Conservation (phyloP, 108 stramenopile genomes). For the Cyclotella choctawhatcheeana region DNA sequence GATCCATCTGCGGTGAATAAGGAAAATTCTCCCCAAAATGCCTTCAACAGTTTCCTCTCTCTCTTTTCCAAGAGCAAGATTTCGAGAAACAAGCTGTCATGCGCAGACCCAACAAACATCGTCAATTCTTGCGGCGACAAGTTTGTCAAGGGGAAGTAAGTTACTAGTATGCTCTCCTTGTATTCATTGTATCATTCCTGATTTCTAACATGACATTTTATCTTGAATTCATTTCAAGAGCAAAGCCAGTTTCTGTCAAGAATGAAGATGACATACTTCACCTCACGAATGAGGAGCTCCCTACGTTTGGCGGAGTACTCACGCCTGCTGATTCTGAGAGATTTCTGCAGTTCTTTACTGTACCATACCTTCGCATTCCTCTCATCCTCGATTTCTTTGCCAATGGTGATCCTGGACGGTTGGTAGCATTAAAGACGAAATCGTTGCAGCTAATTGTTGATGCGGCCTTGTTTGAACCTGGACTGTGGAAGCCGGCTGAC, state of each 20-base stretch:
- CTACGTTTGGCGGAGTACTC: slow-evolving; percentile 91
- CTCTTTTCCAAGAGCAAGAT: slow-evolving; percentile 71
- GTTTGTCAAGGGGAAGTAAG: slow-evolving; percentile 78
- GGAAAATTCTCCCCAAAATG: slow-evolving; percentile 49
- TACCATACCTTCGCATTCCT: slow-evolving; percentile 96
- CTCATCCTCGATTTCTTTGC: slow-evolving; percentile 96
- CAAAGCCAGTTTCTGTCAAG: slow-evolving; percentile 79
- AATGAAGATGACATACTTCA: slow-evolving; percentile 97
- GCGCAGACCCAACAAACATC: slow-evolving; percentile 89
- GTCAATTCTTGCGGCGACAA: slow-evolving; percentile 92
- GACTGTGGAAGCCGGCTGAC: slow-evolving; percentile 88
- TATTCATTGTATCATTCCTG: neutral
- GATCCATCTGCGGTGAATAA: slow-evolving; percentile 52
- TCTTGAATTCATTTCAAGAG: slow-evolving; percentile 28
- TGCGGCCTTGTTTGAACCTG: slow-evolving; percentile 95
- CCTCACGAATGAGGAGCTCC: slow-evolving; percentile 85
- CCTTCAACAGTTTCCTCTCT: slow-evolving; percentile 76
- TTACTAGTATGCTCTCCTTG: slow-evolving; percentile 2
- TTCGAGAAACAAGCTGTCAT: slow-evolving; percentile 80
- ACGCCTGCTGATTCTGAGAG: slow-evolving; percentile 91
- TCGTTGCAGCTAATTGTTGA: slow-evolving; percentile 94
- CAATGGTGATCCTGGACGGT: slow-evolving; percentile 88
- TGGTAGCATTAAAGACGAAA: slow-evolving; percentile 86
- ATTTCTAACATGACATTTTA: neutral
- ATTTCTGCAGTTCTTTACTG: slow-evolving; percentile 95